A percentile compares a stretch with the other conserved stretches of the same genome.
phyloP scores from a whole-genome alignment of 2,329 filamentous ascomycete species.

The Cryphonectria carpinicola region DNA sequence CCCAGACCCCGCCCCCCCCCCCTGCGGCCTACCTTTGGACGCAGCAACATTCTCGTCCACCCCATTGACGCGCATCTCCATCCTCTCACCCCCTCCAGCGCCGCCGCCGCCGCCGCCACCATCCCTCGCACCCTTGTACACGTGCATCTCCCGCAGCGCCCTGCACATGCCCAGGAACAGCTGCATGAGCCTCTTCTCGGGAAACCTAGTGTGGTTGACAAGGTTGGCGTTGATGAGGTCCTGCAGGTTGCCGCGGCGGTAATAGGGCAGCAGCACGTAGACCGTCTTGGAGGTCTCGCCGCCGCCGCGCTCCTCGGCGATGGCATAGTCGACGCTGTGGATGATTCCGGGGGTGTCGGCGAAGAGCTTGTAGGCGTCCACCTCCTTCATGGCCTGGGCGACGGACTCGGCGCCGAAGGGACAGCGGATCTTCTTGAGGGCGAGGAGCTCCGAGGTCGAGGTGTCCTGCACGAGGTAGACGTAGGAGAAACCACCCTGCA shows the following conservation, averaged over 20 bases:
- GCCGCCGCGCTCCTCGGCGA: conserved; percentile 71
- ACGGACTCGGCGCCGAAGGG: conserved; percentile 97
- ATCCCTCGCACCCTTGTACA: conserved; percentile 65
- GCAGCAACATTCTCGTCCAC: conserved; percentile 44
- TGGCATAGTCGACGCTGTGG: conserved; percentile 78
- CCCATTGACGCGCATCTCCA: conserved; percentile 51
- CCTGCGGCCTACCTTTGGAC: conserved; percentile 46
- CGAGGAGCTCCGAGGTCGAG: conserved; percentile 79
- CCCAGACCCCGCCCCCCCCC: conserved; percentile 41
- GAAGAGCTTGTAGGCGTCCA: conserved; percentile 95
- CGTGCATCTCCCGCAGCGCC: conserved; percentile 88
- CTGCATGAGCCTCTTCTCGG: conserved; percentile 84
- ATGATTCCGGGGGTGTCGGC: conserved; percentile 83
- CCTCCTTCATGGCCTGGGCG: conserved; percentile 91
- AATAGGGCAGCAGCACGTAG: conserved; percentile 95
- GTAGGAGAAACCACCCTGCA: conserved; percentile 93
- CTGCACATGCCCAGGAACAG: conserved; percentile 91
- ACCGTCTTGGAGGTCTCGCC: conserved; percentile 81
- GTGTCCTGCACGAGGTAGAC: conserved; percentile 98
- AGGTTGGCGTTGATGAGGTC: conserved; percentile 98
- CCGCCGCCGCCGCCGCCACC: conserved; percentile 30
- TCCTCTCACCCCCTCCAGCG: conserved; percentile 44
- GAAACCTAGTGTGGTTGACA: conserved; percentile 90
- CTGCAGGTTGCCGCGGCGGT: conserved; percentile 91
- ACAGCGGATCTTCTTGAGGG: conserved; percentile 98